phyloP scores from a whole-genome alignment of 768 basidiomycete species.

The Inosperma sp. region DNA sequence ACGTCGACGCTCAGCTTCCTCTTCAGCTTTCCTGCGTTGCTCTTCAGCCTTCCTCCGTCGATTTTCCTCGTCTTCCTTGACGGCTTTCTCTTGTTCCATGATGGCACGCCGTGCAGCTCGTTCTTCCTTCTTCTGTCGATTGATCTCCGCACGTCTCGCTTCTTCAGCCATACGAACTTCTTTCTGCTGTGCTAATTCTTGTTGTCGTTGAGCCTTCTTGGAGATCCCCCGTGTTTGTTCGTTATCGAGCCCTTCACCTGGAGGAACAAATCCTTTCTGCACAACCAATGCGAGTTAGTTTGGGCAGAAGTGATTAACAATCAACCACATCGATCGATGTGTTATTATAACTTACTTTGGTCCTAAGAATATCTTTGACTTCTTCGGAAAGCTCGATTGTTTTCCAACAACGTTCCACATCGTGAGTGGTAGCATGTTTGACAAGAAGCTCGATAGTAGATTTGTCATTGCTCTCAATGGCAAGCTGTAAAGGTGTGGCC shows the following conservation, averaged over 20 bases:
- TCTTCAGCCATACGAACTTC: conserved; percentile 27
- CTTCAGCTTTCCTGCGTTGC: too few relatives aligned
- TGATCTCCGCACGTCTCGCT: conserved; percentile 26
- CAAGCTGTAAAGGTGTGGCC: conserved; percentile 34
- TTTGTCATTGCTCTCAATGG: conserved; percentile 27
- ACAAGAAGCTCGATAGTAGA: conserved; percentile 30
- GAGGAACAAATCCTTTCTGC: conserved; percentile 35
- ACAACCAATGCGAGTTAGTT: background rate
- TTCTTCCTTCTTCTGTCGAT: conserved; percentile 27
- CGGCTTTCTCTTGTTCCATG: conserved; percentile 15
- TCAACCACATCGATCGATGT: background rate
- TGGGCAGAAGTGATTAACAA: background rate
- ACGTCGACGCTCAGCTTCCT: conserved; percentile 10
- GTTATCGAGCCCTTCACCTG: conserved; percentile 9
- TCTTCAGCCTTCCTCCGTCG: conserved; percentile 11
- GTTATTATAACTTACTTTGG: conserved; percentile 23
- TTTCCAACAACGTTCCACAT: conserved; percentile 35
- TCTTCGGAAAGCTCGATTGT: conserved; percentile 15
- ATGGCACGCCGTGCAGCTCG: conserved; percentile 23
- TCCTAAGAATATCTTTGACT: conserved; percentile 28
- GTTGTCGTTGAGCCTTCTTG: conserved; percentile 25
- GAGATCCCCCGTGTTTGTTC: conserved; percentile 10
- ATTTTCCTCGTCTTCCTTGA: conserved; percentile 14
- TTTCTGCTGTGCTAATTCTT: conserved; percentile 22
- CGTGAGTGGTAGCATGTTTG: conserved; percentile 37